A percentile compares a stretch with the other conserved stretches of the same genome.
Evolutionary conservation across 352 stramenopile genomes (phyloP).

Genomic region (Pythium rishiriense): DNA sequence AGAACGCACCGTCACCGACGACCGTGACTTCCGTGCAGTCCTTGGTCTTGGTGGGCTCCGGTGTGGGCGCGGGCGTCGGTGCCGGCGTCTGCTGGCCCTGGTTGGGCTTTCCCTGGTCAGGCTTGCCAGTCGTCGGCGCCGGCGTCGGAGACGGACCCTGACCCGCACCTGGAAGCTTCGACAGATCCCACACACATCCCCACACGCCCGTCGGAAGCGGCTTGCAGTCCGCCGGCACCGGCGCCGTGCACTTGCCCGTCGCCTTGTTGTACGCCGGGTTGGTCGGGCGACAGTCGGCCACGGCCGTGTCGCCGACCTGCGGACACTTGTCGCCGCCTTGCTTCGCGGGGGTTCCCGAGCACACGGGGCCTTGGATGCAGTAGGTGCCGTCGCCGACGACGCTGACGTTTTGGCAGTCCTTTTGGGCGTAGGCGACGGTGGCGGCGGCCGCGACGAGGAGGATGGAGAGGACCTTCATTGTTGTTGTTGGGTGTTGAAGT

Average conservation of each 20-base stretch:
- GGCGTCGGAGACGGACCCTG: constrained; percentile 1
- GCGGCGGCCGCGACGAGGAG: not conserved
- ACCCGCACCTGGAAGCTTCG: constrained; percentile 13
- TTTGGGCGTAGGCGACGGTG: not conserved
- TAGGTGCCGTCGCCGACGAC: constrained; percentile 36
- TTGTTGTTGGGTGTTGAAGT: too few species aligned
- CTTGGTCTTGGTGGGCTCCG: not conserved
- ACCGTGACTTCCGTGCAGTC: constrained; percentile 31
- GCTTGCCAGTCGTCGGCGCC: too few species aligned
- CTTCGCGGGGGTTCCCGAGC: constrained; percentile 19
- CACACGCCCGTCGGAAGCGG: constrained; percentile 1
- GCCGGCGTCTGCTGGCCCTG: too few species aligned
- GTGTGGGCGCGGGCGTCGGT: not conserved
- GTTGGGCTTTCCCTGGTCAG: too few species aligned
- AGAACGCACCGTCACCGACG: constrained; percentile 34
- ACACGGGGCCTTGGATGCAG: constrained; percentile 33
- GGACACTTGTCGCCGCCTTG: constrained; percentile 26
- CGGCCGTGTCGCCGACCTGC: constrained; percentile 18
- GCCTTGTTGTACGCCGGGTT: constrained; percentile 17
- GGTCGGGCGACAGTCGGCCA: constrained; percentile 21
- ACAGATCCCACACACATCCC: constrained; percentile 22
- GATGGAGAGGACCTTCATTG: constrained; percentile 11
- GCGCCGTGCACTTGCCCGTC: constrained; percentile 21
- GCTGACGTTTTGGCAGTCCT: constrained; percentile 31
- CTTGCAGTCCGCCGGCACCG: constrained; percentile 21